Evolutionary conservation across 2,329 filamentous ascomycete genomes (phyloP).

Genomic region (Samsoniella hepiali): DNA sequence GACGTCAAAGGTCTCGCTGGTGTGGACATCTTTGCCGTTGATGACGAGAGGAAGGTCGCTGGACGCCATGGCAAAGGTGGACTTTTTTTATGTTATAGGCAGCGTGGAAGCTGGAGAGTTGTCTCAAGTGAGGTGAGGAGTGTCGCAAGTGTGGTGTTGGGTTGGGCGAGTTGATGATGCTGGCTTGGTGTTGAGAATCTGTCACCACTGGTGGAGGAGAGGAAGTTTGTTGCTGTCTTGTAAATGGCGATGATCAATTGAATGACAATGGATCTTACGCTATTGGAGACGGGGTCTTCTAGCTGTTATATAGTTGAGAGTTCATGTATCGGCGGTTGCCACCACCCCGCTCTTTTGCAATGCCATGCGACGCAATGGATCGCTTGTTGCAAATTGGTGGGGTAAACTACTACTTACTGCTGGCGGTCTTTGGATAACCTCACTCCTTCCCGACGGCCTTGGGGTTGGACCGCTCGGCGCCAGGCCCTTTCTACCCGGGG

Average conservation of each 20-base stretch:
- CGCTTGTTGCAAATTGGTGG: neutral
- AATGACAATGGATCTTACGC: neutral
- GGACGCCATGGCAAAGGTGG: neutral
- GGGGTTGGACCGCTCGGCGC: too few species aligned
- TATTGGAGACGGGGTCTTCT: neutral
- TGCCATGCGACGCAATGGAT: neutral
- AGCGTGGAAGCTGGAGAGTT: neutral
- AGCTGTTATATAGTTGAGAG: neutral
- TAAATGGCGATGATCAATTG: neutral
- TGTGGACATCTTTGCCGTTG: conserved; percentile 42
- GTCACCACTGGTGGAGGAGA: too few species aligned
- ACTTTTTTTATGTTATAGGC: too few species aligned
- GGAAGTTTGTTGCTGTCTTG: too few species aligned
- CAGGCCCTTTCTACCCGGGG: too few species aligned
- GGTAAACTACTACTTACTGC: neutral
- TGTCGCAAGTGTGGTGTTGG: too few species aligned
- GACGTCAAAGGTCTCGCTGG: conserved; percentile 52
- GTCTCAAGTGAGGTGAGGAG: too few species aligned
- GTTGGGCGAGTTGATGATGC: neutral
- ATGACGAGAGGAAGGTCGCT: conserved; percentile 40
- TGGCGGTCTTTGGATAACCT: too few species aligned
- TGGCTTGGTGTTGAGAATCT: too few species aligned
- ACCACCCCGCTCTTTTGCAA: neutral
- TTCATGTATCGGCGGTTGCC: neutral
- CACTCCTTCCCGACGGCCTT: too few species aligned